phyloP scores from a whole-genome alignment of 768 basidiomycete genomes.

The Neoboletus subvelutipes region DNA sequence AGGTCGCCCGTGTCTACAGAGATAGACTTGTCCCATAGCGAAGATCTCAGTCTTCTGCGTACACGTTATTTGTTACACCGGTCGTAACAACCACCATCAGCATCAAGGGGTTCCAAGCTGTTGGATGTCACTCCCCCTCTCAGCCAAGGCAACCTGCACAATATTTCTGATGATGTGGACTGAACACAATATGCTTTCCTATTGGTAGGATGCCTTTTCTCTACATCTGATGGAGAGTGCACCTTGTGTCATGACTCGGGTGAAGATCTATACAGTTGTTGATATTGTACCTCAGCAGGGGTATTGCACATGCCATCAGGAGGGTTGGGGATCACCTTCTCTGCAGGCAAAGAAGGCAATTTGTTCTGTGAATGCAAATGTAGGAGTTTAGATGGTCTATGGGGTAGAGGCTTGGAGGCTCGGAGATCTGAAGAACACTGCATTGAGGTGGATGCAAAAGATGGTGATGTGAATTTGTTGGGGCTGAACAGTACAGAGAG shows the following conservation, averaged over 20 bases:
- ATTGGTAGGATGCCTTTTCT: slow-evolving; percentile 9
- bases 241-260: slow-evolving; percentile 10
- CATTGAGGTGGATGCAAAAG: not conserved
- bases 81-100: not conserved
- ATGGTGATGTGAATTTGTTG: slow-evolving; percentile 1
- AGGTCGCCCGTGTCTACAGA: too few species aligned
- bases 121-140: not conserved
- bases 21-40: too few species aligned
- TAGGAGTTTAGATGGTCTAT: slow-evolving; percentile 27
- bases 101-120: not conserved
- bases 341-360: slow-evolving; percentile 3
- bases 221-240: slow-evolving; percentile 1
- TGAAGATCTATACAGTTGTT: slow-evolving; percentile 17
- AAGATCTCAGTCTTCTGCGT: too few species aligned
- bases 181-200: slow-evolving; percentile 26
- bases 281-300: slow-evolving; percentile 22
- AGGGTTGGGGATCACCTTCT: slow-evolving; percentile 4
- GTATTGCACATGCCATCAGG: slow-evolving; percentile 23
- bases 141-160: slow-evolving; percentile 15
- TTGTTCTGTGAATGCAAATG: slow-evolving; percentile 29
- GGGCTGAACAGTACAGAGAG: slow-evolving; percentile 11
- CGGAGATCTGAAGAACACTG: not conserved
- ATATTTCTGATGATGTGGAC: slow-evolving; percentile 33
- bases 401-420: slow-evolving; percentile 9
- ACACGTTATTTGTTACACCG: too few species aligned